Evolutionary conservation across 768 basidiomycete species (phyloP), one percentile per base, ranked within the genome.

Genomic region (Tulasnella sp.): DNA sequence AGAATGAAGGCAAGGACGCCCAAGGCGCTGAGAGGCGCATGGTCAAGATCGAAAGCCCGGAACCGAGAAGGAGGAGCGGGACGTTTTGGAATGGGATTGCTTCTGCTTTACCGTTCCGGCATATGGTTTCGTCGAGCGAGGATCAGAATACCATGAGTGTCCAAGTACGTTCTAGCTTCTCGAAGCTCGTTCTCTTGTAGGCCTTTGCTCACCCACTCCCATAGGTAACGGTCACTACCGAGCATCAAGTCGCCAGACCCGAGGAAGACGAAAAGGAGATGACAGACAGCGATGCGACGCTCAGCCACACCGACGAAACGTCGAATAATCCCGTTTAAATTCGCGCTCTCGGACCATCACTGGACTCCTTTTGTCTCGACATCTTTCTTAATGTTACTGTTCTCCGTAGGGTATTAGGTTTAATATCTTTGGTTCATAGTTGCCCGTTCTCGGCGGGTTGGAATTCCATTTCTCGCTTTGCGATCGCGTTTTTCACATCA

Each of bases 181-280:
- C 70, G 10, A 10, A 3, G 23, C 26, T 70, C 70, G 35, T 26
- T 23, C 35, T 48, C 0, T 13, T 26, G 1, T 29, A 10, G 35
- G 26, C 11, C 6, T n/a, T 15, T 18, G 26, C 6, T 44, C 57
- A 32, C 48, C 18, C 32, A 4, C 20, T 74, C 29, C 5, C 32
- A 23, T 48, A 74, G 78, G 78, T 74, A 29, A 74, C 78, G n/a
- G 72, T 78, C 32, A 74, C 73, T 32, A 73, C 71, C 6, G 78
- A 78, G 71, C 73, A 74, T 5, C 57, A 48, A 39, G 51, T 61
- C 23, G 35, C 42, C 10, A 0, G 9, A 16, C 23, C 37, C 3
- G 72, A 29, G 11, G 77, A 29, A 23, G 69, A 73, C 29, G 44
- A 51, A 35, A 67, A 55, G 7, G 40, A 78, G 23, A 23, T 32